Evolutionary conservation across 495 filamentous ascomycete genomes (phyloP).

Genomic region (Penicillium egyptiacum): DNA sequence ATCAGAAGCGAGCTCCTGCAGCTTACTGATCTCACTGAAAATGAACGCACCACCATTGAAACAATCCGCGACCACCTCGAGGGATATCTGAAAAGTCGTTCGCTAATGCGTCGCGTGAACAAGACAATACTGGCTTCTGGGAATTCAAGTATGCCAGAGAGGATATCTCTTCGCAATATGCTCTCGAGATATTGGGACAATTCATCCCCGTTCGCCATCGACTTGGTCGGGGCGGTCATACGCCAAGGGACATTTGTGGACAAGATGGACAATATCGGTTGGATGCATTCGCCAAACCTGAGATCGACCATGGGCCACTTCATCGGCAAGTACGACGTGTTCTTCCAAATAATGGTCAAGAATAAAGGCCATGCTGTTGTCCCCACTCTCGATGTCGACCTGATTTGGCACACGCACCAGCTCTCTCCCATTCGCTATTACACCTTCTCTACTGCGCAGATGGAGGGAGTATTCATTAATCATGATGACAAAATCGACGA

Average conservation of each 20-base stretch:
- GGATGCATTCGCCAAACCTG: constrained; percentile 69
- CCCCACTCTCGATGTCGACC: constrained; percentile 84
- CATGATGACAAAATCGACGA: constrained; percentile 86
- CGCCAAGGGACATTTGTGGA: constrained; percentile 77
- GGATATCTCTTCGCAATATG: constrained; percentile 64
- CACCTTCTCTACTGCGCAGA: constrained; percentile 41
- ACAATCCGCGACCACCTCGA: constrained; percentile 23
- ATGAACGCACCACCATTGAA: constrained; percentile 16
- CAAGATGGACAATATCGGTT: constrained; percentile 79
- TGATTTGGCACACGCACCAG: constrained; percentile 72
- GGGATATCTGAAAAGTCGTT: constrained; percentile 10
- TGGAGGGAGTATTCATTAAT: constrained; percentile 58
- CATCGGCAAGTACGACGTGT: constrained; percentile 67
- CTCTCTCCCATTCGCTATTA: constrained; percentile 66
- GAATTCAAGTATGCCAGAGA: constrained; percentile 29
- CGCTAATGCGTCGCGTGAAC: constrained; percentile 22
- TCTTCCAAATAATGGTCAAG: constrained; percentile 62
- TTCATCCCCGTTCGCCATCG: constrained; percentile 64
- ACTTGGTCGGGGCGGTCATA: constrained; percentile 76
- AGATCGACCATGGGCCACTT: constrained; percentile 65
- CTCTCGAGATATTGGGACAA: constrained; percentile 83
- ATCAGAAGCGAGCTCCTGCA: constrained; percentile 33
- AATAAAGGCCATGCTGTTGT: constrained; percentile 61
- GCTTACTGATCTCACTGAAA: constrained; percentile 24
- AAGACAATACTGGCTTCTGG: neutral